These are phyloP conservation scores for Cordyceps javanica DNA, from an alignment of 2,329 filamentous ascomycete species.

Conservation along the genomic window DNA sequence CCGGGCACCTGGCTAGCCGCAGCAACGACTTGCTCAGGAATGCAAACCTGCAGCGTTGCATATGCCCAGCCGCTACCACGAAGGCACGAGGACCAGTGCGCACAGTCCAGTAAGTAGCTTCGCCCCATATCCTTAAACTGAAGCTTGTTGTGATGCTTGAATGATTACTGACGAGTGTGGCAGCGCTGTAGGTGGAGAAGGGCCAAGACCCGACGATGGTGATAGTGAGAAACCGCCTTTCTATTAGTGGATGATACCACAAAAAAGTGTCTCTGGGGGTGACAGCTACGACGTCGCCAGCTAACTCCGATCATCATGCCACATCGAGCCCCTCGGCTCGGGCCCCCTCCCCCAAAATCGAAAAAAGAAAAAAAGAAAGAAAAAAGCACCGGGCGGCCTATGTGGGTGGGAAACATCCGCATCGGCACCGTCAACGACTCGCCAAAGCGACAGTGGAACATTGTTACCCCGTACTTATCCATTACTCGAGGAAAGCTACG, in stretches of 20 bases:
- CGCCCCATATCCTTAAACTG: conserved; percentile 3
- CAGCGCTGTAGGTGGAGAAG: background rate
- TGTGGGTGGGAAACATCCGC: no score
- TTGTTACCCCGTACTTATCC: no score
- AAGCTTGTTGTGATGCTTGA: conserved; percentile 10
- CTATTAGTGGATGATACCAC: background rate
- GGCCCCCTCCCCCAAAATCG: conserved; percentile 1
- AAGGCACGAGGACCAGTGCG: background rate
- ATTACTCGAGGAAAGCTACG: background rate
- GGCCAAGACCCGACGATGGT: background rate
- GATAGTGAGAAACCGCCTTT: background rate
- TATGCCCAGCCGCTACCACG: conserved; percentile 1
- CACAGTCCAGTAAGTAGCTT: background rate
- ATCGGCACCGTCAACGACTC: no score
- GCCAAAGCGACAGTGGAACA: no score
- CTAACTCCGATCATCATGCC: background rate
- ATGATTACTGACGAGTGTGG: background rate
- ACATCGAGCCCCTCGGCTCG: background rate
- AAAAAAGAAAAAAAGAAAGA: no score
- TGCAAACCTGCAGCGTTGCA: background rate
- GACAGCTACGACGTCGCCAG: background rate
- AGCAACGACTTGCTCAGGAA: background rate
- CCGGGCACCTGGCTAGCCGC: no score
- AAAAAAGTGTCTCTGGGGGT: no score
- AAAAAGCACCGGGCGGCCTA: no score